Evolutionary conservation across 140 eudicot genomes (phyloP).

Genomic region (Erigeron philadelphicus): DNA sequence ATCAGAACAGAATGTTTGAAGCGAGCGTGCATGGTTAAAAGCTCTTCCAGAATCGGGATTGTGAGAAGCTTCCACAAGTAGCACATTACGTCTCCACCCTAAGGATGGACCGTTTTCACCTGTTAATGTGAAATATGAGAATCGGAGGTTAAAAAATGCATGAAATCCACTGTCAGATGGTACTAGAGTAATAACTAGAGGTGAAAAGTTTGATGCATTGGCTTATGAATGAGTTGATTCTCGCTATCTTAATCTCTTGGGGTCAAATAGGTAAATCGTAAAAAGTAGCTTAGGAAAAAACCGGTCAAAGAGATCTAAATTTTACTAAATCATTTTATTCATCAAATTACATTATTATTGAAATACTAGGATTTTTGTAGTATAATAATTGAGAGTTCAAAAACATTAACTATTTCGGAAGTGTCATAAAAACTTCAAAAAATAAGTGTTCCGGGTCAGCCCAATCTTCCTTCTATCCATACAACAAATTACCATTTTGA

Average conservation of each 20-base stretch:
- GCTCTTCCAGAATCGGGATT: slow-evolving; percentile 90
- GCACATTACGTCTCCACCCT: slow-evolving; percentile 95
- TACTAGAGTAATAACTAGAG: neutral
- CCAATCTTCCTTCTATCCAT: too few species aligned
- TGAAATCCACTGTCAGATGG: neutral
- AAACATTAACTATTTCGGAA: too few species aligned
- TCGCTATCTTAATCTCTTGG: neutral
- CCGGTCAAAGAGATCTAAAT: neutral
- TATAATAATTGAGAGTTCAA: too few species aligned
- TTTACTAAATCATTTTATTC: neutral
- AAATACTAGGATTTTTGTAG: too few species aligned
- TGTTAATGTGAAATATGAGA: slow-evolving; percentile 24
- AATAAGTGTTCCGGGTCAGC: too few species aligned
- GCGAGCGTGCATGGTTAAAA: slow-evolving; percentile 78
- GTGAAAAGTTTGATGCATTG: neutral
- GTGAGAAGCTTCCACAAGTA: slow-evolving; percentile 85
- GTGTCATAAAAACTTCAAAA: too few species aligned
- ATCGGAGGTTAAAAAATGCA: slow-evolving; percentile 3
- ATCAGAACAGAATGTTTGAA: slow-evolving; percentile 69
- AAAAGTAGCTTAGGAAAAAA: neutral
- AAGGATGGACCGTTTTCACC: slow-evolving; percentile 60
- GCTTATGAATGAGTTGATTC: neutral
- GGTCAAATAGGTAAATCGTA: neutral
- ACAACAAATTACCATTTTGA: too few species aligned
- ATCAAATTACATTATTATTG: too few species aligned